A percentile compares a stretch with the other conserved stretches of the same genome.
Evolutionary conservation across 2,329 filamentous ascomycete species (phyloP).

Genomic region (Capronia americana): DNA sequence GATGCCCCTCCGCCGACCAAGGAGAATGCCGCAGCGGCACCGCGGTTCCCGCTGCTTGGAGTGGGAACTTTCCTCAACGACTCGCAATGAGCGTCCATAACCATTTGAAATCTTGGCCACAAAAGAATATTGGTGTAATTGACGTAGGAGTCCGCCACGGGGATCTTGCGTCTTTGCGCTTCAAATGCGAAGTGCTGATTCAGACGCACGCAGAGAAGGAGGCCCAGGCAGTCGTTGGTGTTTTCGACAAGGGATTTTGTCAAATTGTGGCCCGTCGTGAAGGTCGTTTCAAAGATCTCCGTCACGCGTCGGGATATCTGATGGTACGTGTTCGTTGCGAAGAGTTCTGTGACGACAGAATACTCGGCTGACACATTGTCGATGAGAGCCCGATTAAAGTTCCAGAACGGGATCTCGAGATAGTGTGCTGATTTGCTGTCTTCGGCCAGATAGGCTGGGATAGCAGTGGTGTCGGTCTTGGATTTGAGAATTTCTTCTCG

Average conservation of each 20-base stretch:
- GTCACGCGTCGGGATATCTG: conserved; percentile 82
- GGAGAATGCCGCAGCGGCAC: conserved; percentile 58
- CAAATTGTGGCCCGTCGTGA: conserved; percentile 78
- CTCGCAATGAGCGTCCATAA: conserved; percentile 92
- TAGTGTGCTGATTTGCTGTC: conserved; percentile 87
- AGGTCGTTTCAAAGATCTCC: conserved; percentile 88
- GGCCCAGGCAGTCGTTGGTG: conserved; percentile 81
- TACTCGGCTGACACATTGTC: conserved; percentile 97
- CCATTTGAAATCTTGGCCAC: conserved; percentile 92
- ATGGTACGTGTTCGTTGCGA: conserved; percentile 74
- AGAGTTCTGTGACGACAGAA: conserved; percentile 89
- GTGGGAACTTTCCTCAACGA: conserved; percentile 70
- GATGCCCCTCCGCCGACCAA: conserved; percentile 56
- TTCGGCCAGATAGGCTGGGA: conserved; percentile 88
- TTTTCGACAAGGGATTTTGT: conserved; percentile 78
- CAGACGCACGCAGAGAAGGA: conserved; percentile 87
- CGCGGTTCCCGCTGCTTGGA: conserved; percentile 48
- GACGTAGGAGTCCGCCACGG: conserved; percentile 86
- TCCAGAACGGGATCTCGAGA: conserved; percentile 86
- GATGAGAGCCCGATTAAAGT: conserved; percentile 91
- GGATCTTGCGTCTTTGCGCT: conserved; percentile 87
- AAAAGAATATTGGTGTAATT: conserved; percentile 95
- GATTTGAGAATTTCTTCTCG: conserved; percentile 81
- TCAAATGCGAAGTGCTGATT: conserved; percentile 96
- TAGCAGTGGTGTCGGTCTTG: conserved; percentile 69